Percentiles rank a stretch among this genome's conserved stretches.
Evolutionary conservation across 345 rosid species (phyloP).

Genomic region (Chamaenerion angustifolium): DNA sequence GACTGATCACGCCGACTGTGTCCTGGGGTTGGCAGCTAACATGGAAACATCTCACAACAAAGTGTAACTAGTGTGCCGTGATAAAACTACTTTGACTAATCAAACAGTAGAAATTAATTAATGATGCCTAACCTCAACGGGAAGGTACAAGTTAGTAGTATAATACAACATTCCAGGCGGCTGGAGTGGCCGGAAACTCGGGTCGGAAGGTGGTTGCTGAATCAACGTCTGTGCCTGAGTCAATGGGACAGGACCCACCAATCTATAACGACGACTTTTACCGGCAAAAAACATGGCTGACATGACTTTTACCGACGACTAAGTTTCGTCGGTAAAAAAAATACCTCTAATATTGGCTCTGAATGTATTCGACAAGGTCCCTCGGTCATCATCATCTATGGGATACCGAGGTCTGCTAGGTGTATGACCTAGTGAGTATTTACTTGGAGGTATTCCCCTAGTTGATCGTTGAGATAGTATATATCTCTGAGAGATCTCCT

Average conservation of each 20-base stretch:
- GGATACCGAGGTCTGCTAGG: no score
- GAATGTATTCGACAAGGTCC: no score
- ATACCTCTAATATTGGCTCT: no score
- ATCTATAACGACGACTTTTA: no score
- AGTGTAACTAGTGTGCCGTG: neutral
- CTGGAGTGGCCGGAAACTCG: conserved; percentile 51
- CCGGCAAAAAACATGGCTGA: no score
- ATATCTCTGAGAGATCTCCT: no score
- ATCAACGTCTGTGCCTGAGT: conserved; percentile 27
- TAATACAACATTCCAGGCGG: conserved; percentile 59
- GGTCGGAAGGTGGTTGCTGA: conserved; percentile 40
- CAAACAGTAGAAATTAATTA: neutral
- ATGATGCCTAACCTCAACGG: conserved; percentile 10
- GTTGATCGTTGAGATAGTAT: no score
- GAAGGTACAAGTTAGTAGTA: conserved; percentile 40
- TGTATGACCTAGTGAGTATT: no score
- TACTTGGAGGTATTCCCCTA: no score
- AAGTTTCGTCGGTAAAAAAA: no score
- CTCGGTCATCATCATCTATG: no score
- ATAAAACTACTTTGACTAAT: neutral
- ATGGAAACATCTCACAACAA: neutral
- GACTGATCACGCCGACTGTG: conserved; percentile 54
- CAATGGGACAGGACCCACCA: conserved; percentile 35
- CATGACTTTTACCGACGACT: no score
- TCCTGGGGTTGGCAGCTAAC: neutral